Evolutionary conservation across 192 early-diverging fungal genomes (phyloP).

Genomic region (Backusella tuberculispora): DNA sequence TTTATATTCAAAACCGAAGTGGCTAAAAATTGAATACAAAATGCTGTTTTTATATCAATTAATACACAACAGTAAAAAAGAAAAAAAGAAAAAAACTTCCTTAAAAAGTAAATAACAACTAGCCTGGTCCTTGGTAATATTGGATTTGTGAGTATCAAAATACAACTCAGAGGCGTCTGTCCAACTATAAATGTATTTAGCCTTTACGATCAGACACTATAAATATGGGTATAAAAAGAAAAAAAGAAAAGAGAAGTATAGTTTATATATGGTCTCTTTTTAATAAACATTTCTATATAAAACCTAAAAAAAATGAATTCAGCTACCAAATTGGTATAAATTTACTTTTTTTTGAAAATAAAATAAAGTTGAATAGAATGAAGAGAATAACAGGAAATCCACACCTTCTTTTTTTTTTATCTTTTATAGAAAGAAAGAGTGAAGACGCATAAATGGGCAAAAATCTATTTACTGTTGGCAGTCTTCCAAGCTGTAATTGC

Average conservation of each 20-base stretch:
- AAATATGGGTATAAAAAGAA: neutral
- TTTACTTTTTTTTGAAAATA: neutral
- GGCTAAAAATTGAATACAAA: constrained; percentile 7
- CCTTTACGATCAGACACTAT: neutral
- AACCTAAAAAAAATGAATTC: neutral
- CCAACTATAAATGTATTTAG: neutral
- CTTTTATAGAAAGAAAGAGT: constrained; percentile 4
- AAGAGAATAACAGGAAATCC: neutral
- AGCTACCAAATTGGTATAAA: neutral
- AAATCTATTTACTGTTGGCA: neutral
- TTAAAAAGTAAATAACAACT: neutral
- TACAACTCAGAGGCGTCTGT: neutral
- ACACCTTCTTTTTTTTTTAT: neutral
- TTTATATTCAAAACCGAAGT: constrained; percentile 1
- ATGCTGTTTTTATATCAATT: neutral
- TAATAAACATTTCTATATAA: neutral
- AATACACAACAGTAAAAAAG: neutral
- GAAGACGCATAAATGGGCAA: neutral
- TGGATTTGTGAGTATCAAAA: neutral
- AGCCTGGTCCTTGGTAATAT: neutral
- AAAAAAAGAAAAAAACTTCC: neutral
- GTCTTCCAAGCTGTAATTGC: neutral
- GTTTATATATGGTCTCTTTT: neutral
- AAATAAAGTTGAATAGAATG: constrained; percentile 1
- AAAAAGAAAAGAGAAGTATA: neutral